Evolutionary conservation across 179 eudicot genomes (phyloP).

Genomic region (Drosera spatulata): DNA sequence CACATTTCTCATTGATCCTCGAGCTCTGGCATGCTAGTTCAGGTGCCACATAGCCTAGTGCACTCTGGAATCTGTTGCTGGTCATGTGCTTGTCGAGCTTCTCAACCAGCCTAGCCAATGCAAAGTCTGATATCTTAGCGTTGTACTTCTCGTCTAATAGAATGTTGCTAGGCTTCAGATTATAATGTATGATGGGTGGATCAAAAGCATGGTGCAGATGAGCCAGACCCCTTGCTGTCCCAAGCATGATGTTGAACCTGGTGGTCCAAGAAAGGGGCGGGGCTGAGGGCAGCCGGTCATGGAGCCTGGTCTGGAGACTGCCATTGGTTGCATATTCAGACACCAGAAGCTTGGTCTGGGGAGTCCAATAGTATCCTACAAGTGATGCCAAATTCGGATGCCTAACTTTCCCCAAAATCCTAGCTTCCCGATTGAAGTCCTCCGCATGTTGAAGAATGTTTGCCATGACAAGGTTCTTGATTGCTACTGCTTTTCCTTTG

Average conservation of each 20-base stretch:
- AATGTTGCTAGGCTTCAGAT: constrained; percentile 77
- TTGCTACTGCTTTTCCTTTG: constrained; percentile 45
- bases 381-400: constrained; percentile 62
- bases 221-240: constrained; percentile 80
- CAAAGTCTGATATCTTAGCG: constrained; percentile 79
- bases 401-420: constrained; percentile 63
- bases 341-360: constrained; percentile 67
- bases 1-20: constrained; percentile 87
- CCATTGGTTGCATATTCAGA: constrained; percentile 63
- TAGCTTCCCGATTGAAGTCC: constrained; percentile 74
- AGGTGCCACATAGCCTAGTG: constrained; percentile 85
- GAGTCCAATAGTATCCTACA: constrained; percentile 94
- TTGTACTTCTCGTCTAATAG: constrained; percentile 63
- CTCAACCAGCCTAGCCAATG: constrained; percentile 50
- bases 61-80: constrained; percentile 65
- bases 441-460: constrained; percentile 55
- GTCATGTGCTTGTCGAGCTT: constrained; percentile 48
- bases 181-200: constrained; percentile 86
- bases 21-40: constrained; percentile 88
- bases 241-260: constrained; percentile 66
- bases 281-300: constrained; percentile 33
- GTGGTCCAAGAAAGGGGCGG: constrained; percentile 61
- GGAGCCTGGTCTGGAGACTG: constrained; percentile 61
- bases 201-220: constrained; percentile 78
- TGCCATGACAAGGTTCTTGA: constrained; percentile 56